Conservation (phyloP, 164 flowering plant genomes). For the Litsea cubeba region DNA sequence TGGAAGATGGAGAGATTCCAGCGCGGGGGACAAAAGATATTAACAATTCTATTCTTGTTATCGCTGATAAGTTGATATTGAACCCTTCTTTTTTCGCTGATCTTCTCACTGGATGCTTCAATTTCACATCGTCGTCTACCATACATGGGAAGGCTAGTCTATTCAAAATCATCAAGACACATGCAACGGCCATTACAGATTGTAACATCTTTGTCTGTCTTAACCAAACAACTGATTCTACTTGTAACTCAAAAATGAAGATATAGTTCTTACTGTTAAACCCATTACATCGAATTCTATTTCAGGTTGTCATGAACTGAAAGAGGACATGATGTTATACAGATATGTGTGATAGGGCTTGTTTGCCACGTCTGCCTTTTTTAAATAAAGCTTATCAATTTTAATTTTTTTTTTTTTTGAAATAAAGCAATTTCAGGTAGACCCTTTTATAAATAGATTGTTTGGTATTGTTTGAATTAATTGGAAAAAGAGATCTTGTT, state of each 20-base stretch:
- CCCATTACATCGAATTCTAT: too few relatives aligned
- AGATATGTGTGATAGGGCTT: too few relatives aligned
- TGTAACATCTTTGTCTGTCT: conserved; percentile 30
- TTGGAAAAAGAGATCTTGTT: too few relatives aligned
- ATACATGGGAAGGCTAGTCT: conserved; percentile 30
- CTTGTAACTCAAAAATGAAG: conserved; percentile 23
- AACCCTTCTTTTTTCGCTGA: conserved; percentile 22
- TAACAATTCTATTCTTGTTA: conserved; percentile 18
- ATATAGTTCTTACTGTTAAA: conserved; percentile 3
- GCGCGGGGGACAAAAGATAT: conserved; percentile 25
- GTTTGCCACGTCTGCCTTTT: too few relatives aligned
- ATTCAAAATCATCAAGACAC: conserved; percentile 26
- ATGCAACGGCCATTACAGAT: conserved; percentile 20
- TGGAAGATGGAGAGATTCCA: conserved; percentile 20
- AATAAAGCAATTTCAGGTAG: too few relatives aligned
- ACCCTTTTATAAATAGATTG: too few relatives aligned
- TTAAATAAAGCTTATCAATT: too few relatives aligned
- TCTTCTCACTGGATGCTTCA: conserved; percentile 18
- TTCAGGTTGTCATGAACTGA: too few relatives aligned
- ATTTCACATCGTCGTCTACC: conserved; percentile 26
- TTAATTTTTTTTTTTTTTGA: too few relatives aligned
- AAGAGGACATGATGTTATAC: too few relatives aligned
- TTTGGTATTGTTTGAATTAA: too few relatives aligned
- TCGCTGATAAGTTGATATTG: conserved; percentile 18
- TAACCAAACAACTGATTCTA: conserved; percentile 5